Base-by-base conservation (phyloP, 306 rosid species). In the Acacia confusa region DNA sequence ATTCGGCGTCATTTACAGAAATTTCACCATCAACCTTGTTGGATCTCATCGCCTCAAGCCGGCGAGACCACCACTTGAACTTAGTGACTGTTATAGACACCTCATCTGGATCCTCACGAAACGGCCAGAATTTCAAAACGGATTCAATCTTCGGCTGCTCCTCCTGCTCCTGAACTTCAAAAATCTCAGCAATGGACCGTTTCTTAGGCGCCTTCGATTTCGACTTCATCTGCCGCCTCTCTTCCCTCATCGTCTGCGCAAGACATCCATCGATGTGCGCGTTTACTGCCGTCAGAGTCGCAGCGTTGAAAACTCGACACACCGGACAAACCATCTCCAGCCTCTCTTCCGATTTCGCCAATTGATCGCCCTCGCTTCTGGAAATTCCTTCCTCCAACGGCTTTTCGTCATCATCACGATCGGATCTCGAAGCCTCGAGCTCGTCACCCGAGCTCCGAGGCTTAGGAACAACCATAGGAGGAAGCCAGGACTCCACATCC, bases 111-210 rank as follows among this genome's bases (percentile, higher is more conserved):
- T 66, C 32, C 24, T 68, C 30, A 38, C 30, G 7, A 40, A 70
- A 70, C 2, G 74, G 74, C 74, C 74, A 70, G 11, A 70, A 70
- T 41, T 70, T 70, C 74, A 70, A 43, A 24, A 70, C 34, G 20
- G 74, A 41, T 70, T 70, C 74, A 70, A 70, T 70, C 34, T 70
- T 41, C 6, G 32, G 52, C 28, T 43, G 53, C n/a, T 60, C 50
- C 50, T 64, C 53, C 25, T 68, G 61, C 34, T 83, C 60, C 2
- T 69, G 47, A 4, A 72, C 83, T 72, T 81, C 94, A 70, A 93
- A 95, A 76, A 95, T 95, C 86, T 95, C 99, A 0, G 96, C 91
- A 4, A 95, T 93, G 1, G 99, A 95, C 57, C 97, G 90, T 84
- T 95, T 93, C 88, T 95, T 93, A 1, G 94, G 94, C 0, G 88